Conservation (phyloP, 805 yeast genomes). For the Sugiyamaella smithiae region DNA sequence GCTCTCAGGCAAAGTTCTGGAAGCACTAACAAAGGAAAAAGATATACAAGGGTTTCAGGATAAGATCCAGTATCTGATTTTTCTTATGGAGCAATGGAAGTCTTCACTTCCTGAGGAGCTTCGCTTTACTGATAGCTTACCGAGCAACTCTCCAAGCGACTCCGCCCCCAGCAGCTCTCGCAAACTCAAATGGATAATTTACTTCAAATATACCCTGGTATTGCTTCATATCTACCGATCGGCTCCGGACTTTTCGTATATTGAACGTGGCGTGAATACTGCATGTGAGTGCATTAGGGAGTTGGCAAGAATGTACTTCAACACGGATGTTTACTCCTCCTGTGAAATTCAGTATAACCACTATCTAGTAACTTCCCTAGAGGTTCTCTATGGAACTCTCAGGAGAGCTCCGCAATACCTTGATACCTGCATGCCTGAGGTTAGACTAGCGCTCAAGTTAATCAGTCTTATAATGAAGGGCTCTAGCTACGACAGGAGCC, state of each 20-base stretch:
- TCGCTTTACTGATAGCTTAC: neutral
- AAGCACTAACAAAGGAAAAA: conserved; percentile 11
- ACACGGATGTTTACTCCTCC: conserved; percentile 22
- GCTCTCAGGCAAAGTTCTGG: conserved; percentile 20
- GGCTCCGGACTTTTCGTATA: conserved; percentile 15
- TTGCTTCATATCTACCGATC: conserved; percentile 23
- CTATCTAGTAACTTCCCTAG: conserved; percentile 26
- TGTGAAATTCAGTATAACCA: conserved; percentile 29
- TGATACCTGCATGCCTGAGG: conserved; percentile 22
- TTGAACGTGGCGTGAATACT: conserved; percentile 25
- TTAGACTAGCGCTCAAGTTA: conserved; percentile 24
- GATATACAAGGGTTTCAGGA: conserved; percentile 17
- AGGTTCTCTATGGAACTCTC: conserved; percentile 26
- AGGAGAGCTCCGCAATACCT: conserved; percentile 23
- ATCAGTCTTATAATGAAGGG: conserved; percentile 22
- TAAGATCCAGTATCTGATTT: conserved; percentile 12
- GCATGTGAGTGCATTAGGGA: conserved; percentile 27
- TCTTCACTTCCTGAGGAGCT: conserved; percentile 22
- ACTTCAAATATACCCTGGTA: conserved; percentile 16
- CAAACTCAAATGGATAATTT: conserved; percentile 16
- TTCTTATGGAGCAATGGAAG: conserved; percentile 21
- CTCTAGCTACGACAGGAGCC: conserved; percentile 15
- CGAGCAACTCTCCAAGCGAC: neutral
- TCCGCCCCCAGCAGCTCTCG: conserved; percentile 11
- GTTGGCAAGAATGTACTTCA: conserved; percentile 22